Conservation (phyloP, 2,329 filamentous ascomycete species). For the Alternaria conjuncta region DNA sequence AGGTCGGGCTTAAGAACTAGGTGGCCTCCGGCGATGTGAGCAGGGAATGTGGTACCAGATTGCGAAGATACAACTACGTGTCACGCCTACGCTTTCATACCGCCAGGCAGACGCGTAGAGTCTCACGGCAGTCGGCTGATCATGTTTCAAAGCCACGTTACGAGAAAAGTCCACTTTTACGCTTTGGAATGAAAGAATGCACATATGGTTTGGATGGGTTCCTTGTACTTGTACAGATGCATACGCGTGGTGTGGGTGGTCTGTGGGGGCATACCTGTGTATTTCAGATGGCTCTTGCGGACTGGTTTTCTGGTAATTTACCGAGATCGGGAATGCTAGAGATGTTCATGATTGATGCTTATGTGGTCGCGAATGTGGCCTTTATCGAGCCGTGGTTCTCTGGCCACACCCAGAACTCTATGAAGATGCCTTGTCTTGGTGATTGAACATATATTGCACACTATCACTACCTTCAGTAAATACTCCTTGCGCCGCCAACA, state of each 20-base stretch:
- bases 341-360: constrained; percentile 1
- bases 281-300: background rate
- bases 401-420: background rate
- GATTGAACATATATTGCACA: background rate
- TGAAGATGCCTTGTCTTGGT: background rate
- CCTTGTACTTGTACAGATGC: constrained; percentile 37
- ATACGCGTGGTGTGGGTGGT: constrained; percentile 14
- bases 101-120: background rate
- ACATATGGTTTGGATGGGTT: constrained; percentile 23
- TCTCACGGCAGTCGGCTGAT: background rate
- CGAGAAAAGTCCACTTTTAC: constrained; percentile 9
- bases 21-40: background rate
- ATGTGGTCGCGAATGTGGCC: background rate
- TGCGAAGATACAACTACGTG: constrained; percentile 5
- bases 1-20: constrained; percentile 62
- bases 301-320: background rate
- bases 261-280: background rate
- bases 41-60: background rate
- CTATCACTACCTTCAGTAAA: background rate
- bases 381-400: background rate
- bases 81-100: constrained; percentile 3
- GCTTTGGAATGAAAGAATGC: constrained; percentile 23
- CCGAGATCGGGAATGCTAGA: constrained; percentile 4
- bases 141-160: constrained; percentile 4
- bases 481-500: background rate